Base-by-base conservation (phyloP, 495 filamentous ascomycete genomes). In the Penicillium simplicissimum region DNA sequence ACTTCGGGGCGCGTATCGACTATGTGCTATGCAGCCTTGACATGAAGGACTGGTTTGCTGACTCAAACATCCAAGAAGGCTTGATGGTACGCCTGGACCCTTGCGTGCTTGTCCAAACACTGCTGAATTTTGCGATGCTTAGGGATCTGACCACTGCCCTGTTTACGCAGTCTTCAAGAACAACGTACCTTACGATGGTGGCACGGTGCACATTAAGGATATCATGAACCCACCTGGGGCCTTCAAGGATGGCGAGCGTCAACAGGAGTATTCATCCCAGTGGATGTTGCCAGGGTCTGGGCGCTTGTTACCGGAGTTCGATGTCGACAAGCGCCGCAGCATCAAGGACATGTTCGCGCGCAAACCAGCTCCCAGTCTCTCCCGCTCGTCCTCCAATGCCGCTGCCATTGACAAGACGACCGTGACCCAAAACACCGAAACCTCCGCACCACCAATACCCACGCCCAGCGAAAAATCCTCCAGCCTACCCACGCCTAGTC, bases 71-170 rank as follows among this genome's bases (percentile, higher is more conserved):
- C 34, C 95, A 97, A 69, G 93, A 97, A 74, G 95, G 94, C 4
- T 78, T 98, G 9, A 86, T 97, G 83, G 87, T 88, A 74, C 19
- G 74, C 64, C 11, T 55, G 56, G 28, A 2, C 36, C 21, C 25
- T 11, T n/a, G 17, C 1, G 15, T 11, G 14, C 6, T 14, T 36
- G 19, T 7, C 45, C 1, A 28, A 19, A 33, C 2, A 14, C 48
- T 33, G 45, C 64, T 73, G 59, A 74, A 74, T 60, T 28, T 38
- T 36, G 55, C 15, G 21, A 48, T 54, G 6, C 9, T 34, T 59
- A 89, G 83, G 95, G 95, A 11, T 98, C 95, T 0, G 95, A 98
- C 67, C 95, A 98, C 72, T 98, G 95, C 65, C 95, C 95, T 0
- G 94, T 98, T 4, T 98, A 87, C 71, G 91, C 89, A 13, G 75